Base-by-base conservation (phyloP, 768 basidiomycete species). In the Leccinum subtestaceum region DNA sequence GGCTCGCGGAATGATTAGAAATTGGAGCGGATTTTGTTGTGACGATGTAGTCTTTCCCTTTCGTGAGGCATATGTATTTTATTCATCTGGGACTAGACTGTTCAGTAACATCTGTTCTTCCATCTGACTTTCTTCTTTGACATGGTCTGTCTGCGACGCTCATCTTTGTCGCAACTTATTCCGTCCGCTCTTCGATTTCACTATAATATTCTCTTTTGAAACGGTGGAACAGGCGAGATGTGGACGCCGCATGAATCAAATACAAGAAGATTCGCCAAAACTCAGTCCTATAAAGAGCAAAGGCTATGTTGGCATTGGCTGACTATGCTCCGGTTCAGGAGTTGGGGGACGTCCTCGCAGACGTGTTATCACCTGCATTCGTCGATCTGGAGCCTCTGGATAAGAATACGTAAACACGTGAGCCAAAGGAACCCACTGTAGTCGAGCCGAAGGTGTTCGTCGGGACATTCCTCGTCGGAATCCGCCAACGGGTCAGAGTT, bases 401-500 rank as follows among this genome's bases (percentile, higher is more conserved):
- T 68, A 55, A 58, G 59, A 25, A 34, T 56, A 53, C 43, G 57
- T 40, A 40, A 47, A 56, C 43, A 19, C 36, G 53, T 19, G 27
- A 19, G 11, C 27, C 10, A 38, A 25, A 57, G 36, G 58, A 69
- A 56, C 60, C n/a, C 60, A 90, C 89, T 72, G 64, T 88, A 89
- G 64, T 91, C 89, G 50, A 81, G 74, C 32, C 84, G 81, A 36
- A 81, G 76, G 63, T 87, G 77, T 64, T 88, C 86, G 65, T 91
- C 87, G 13, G 76, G 79, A 51, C 75, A 73, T 66, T 89, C 87
- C 46, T 89, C 87, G 59, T 91, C 90, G 29, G 90, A 91, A 71
- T 91, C 88, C 52, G 78, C 73, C 29, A 91, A 75, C n/a, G 90
- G 86, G 67, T 92, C 90, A 38, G 83, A 82, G 31, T 80, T 83